Conservation (phyloP, 345 rosid genomes). For the Ceriops zippeliana region DNA sequence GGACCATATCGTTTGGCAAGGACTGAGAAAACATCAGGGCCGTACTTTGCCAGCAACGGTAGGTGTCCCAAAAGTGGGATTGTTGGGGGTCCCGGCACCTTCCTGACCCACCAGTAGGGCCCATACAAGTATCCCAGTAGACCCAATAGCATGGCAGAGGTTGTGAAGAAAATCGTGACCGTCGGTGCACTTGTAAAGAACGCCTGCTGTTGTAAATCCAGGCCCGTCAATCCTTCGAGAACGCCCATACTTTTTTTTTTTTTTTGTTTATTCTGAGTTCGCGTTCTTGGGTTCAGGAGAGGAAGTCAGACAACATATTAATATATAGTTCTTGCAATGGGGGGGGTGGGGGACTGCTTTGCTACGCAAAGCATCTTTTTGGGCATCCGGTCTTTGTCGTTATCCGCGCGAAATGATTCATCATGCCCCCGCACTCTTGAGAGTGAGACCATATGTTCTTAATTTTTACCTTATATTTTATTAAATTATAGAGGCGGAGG, state of each 20-base stretch:
- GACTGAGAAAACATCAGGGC: slow-evolving; percentile 74
- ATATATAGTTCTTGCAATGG: too few relatives aligned
- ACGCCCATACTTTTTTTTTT: too few relatives aligned
- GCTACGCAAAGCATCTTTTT: slow-evolving; percentile 17
- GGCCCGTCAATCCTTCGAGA: slow-evolving; percentile 6
- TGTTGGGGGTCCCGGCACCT: slow-evolving; percentile 21
- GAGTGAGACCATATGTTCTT: too few relatives aligned
- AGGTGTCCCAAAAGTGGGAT: slow-evolving; percentile 54
- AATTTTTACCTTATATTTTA: too few relatives aligned
- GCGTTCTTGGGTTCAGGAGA: neutral
- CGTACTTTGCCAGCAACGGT: slow-evolving; percentile 76
- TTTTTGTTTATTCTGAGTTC: too few relatives aligned
- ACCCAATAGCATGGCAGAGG: slow-evolving; percentile 25
- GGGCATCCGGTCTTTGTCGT: slow-evolving; percentile 20
- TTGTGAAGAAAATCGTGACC: slow-evolving; percentile 20
- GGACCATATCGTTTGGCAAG: slow-evolving; percentile 84
- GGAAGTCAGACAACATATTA: neutral
- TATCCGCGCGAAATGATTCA: slow-evolving; percentile 3
- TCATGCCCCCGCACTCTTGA: too few relatives aligned
- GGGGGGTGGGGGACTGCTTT: neutral
- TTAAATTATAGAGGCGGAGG: too few relatives aligned
- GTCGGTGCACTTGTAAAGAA: neutral
- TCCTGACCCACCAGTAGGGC: slow-evolving; percentile 34
- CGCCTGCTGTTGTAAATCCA: slow-evolving; percentile 2
- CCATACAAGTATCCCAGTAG: slow-evolving; percentile 44